Percentiles rank a stretch among this genome's conserved stretches.
These are phyloP conservation scores for Nemania sp. DNA, from an alignment of 2,329 filamentous ascomycete species.

Conservation along the genomic window DNA sequence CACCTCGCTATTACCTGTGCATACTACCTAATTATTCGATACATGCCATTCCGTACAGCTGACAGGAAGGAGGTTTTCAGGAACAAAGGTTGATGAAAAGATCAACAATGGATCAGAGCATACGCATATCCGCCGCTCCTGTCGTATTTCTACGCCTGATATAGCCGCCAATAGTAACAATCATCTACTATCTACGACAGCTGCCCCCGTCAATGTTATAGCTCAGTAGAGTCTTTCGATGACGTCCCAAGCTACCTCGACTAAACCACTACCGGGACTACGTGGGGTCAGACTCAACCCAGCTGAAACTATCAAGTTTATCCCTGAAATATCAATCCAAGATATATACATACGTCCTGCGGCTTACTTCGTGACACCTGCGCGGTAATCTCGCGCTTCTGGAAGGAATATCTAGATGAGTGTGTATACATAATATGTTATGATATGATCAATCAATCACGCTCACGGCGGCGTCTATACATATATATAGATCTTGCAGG, in stretches of 20 bases:
- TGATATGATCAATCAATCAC: slow-evolving; percentile 1
- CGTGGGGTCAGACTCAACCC: background rate
- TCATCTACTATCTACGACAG: background rate
- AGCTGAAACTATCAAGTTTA: slow-evolving; percentile 6
- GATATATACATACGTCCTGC: background rate
- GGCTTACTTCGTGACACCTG: background rate
- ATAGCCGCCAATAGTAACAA: background rate
- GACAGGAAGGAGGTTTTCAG: background rate
- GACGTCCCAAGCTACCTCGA: background rate
- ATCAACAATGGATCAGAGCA: too few species aligned
- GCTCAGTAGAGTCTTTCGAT: background rate
- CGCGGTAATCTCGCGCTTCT: background rate
- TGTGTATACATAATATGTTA: background rate
- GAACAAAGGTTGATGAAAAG: background rate
- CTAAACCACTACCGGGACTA: background rate
- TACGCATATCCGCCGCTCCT: background rate
- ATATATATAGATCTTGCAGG: background rate
- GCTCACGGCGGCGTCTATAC: background rate
- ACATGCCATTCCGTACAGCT: background rate
- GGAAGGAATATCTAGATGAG: background rate
- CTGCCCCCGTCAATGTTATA: background rate
- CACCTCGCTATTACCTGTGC: too few species aligned
- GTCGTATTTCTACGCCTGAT: background rate
- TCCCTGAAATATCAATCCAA: background rate
- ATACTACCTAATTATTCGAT: background rate